Evolutionary conservation across 2,329 filamentous ascomycete species (phyloP).

Genomic region (Ilyonectria robusta): DNA sequence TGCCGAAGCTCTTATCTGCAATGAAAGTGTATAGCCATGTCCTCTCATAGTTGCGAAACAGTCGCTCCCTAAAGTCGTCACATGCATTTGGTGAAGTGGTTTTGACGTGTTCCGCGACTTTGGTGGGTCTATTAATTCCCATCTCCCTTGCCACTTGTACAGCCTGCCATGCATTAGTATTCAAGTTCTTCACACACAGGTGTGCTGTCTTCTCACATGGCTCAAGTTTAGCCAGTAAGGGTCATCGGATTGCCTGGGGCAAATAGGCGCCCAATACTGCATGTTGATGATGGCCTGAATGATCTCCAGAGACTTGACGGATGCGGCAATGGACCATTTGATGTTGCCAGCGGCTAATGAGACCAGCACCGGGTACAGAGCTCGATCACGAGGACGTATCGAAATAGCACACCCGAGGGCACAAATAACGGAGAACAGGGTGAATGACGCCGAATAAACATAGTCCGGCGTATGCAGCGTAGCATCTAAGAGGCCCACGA

Average conservation of each 20-base stretch:
- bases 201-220: conserved; percentile 30
- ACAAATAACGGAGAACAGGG: conserved; percentile 45
- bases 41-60: conserved; percentile 30
- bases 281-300: conserved; percentile 44
- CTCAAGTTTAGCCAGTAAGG: conserved; percentile 45
- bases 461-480: conserved; percentile 42
- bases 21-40: conserved; percentile 34
- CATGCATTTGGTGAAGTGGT: conserved; percentile 17
- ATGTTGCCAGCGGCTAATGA: conserved; percentile 44
- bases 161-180: conserved; percentile 26
- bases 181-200: not conserved
- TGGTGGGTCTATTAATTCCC: conserved; percentile 37
- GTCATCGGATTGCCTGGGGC: conserved; percentile 39
- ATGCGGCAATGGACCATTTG: conserved; percentile 45
- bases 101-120: conserved; percentile 39
- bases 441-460: conserved; percentile 43
- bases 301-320: conserved; percentile 44
- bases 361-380: conserved; percentile 40
- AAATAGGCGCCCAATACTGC: conserved; percentile 45
- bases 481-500: conserved; percentile 43
- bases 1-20: conserved; percentile 34
- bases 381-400: conserved; percentile 39
- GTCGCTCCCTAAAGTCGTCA: conserved; percentile 24
- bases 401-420: conserved; percentile 46
- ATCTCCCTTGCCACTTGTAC: conserved; percentile 43